A percentile compares a stretch with the other conserved stretches of the same genome.
These are phyloP conservation scores for Venustampulla echinocandica DNA, from an alignment of 495 filamentous ascomycete genomes.

Conservation along the genomic window DNA sequence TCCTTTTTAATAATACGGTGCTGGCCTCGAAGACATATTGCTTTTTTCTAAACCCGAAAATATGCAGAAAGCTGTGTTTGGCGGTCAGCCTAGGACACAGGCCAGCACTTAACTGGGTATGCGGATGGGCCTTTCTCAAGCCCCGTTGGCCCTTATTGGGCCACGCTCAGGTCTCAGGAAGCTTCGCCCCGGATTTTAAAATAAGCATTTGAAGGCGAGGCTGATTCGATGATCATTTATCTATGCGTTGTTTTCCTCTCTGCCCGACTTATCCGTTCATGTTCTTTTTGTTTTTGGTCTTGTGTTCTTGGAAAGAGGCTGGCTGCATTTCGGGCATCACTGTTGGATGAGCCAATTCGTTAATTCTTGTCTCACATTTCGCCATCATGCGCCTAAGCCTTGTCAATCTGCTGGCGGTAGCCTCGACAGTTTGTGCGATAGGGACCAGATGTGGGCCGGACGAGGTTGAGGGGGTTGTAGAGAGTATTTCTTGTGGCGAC, in stretches of 20 bases:
- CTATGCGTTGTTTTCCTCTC: not conserved
- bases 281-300: not conserved
- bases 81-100: too few species aligned
- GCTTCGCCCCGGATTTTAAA: not conserved
- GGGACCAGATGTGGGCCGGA: constrained; percentile 5
- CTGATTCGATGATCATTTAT: not conserved
- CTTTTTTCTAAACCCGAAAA: not conserved
- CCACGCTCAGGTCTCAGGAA: not conserved
- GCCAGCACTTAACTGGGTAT: too few species aligned
- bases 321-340: too few species aligned
- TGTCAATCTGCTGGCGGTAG: constrained; percentile 7
- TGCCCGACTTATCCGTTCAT: not conserved
- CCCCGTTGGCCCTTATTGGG: too few species aligned
- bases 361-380: constrained; percentile 3
- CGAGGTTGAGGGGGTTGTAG: constrained; percentile 3
- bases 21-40: too few species aligned
- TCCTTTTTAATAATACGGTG: not conserved
- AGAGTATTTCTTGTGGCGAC: constrained; percentile 10
- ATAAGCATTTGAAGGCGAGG: not conserved
- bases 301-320: too few species aligned
- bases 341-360: too few species aligned
- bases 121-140: too few species aligned
- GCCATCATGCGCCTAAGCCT: constrained; percentile 15
- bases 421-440: constrained; percentile 12
- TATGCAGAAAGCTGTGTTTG: too few species aligned